Evolutionary conservation across 2,329 filamentous ascomycete species (phyloP), one percentile per base, ranked within the genome.

Genomic region (Ceratocystis cubensis): DNA sequence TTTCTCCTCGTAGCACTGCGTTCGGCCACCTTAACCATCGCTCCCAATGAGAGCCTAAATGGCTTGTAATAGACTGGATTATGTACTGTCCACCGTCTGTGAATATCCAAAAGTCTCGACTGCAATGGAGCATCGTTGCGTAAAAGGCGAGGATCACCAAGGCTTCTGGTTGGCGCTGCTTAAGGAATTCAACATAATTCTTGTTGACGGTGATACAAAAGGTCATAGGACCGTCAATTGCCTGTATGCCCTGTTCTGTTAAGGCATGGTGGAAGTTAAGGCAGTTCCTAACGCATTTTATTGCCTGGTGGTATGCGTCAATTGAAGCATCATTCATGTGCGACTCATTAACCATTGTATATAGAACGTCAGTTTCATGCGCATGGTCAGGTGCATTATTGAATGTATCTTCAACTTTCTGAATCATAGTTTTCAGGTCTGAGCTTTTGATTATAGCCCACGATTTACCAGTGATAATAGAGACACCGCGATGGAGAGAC

Each of bases 121-220:
- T 71, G 20, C 71, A 69, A 68, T 80, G 75, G 37, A 81, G 69
- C 44, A 79, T 70, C 3, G 77, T 72, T 1, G 76, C 78, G 70
- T 78, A 80, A 69, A 78, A 77, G 3, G 74, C 75, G 7, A 81
- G 68, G 1, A 76, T 70, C 1, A 72, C 72, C 28, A 77, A 65
- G 0, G 78, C 78, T 69, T 80, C 78, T 0, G 76, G 75, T 2
- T 72, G 69, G 46, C 73, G 72, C 44, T 71, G 67, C 15, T 73
- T 71, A 6, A 80, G 69, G 63, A 78, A 70, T 6, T 66, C 69
- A 3, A 76, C 73, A 59, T 76, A 78, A 8, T 73, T 71, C 8
- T 22, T 56, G 50, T 56, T 56, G 2, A 56, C 50, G 2, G 17
- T 15, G 5, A 56, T 56, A 15, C 50, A 17, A 28, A 56, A 56